Evolutionary conservation across 1,284 basidiomycete species (phyloP).

Genomic region (Boletus hoseneyae): DNA sequence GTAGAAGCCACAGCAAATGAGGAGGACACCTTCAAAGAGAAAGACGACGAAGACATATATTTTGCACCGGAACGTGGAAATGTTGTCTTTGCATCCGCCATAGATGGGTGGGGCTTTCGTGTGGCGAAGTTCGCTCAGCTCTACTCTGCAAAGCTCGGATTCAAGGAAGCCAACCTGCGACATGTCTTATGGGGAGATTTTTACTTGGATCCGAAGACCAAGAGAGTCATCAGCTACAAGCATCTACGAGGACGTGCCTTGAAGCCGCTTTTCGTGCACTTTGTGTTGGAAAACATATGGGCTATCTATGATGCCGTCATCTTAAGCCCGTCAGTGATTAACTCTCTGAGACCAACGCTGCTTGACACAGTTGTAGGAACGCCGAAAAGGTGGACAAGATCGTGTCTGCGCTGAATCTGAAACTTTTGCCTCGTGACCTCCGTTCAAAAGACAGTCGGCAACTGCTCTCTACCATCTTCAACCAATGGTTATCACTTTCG

Average conservation of each 20-base stretch:
- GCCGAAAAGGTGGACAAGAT: slow-evolving; percentile 90
- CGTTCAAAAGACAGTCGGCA: slow-evolving; percentile 88
- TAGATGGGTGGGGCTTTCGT: slow-evolving; percentile 98
- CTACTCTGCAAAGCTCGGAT: slow-evolving; percentile 88
- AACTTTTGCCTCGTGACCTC: slow-evolving; percentile 86
- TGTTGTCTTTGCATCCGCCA: slow-evolving; percentile 94
- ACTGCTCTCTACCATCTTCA: slow-evolving; percentile 84
- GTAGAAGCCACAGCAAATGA: slow-evolving; percentile 57
- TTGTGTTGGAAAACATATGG: slow-evolving; percentile 98
- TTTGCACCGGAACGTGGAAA: slow-evolving; percentile 96
- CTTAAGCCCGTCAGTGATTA: slow-evolving; percentile 73
- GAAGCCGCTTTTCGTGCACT: slow-evolving; percentile 98
- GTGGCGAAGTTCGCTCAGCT: slow-evolving; percentile 92
- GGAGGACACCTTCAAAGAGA: slow-evolving; percentile 77
- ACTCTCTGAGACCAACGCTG: not conserved
- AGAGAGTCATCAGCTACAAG: slow-evolving; percentile 89
- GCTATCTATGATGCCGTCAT: slow-evolving; percentile 89
- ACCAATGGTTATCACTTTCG: slow-evolving; percentile 95
- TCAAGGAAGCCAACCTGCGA: slow-evolving; percentile 86
- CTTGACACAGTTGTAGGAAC: slow-evolving; percentile 70
- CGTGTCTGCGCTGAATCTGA: slow-evolving; percentile 78
- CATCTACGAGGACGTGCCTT: slow-evolving; percentile 82
- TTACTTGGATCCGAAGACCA: slow-evolving; percentile 96
- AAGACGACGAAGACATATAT: slow-evolving; percentile 97
- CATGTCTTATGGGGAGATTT: slow-evolving; percentile 97